These are phyloP conservation scores for Aspergillus egyptiacus DNA, from an alignment of 495 filamentous ascomycete genomes.

Conservation along the genomic window DNA sequence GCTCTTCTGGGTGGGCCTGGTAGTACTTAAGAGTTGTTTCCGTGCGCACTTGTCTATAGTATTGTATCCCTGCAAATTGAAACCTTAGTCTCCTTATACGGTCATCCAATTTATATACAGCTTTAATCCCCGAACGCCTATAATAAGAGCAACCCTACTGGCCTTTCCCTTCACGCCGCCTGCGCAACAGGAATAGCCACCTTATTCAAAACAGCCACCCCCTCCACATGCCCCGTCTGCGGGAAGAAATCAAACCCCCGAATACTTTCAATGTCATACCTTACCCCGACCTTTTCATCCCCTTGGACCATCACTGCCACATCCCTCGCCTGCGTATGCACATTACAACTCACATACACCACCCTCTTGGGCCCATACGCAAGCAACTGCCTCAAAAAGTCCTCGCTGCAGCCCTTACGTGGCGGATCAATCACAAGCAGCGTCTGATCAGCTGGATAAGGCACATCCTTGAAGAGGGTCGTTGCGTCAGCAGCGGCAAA, in stretches of 20 bases:
- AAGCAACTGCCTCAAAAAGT: constrained; percentile 76
- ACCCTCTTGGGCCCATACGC: constrained; percentile 67
- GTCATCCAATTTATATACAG: neutral
- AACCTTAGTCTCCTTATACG: constrained; percentile 6
- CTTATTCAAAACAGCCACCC: constrained; percentile 71
- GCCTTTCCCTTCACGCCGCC: neutral
- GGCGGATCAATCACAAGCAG: constrained; percentile 90
- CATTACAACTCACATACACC: constrained; percentile 94
- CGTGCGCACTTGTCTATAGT: constrained; percentile 24
- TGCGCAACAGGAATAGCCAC: constrained; percentile 4
- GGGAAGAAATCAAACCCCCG: constrained; percentile 97
- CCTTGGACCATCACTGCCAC: constrained; percentile 76
- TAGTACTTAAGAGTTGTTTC: constrained; percentile 35
- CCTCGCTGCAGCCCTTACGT: constrained; percentile 85
- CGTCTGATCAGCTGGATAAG: constrained; percentile 70
- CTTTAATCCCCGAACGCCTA: neutral
- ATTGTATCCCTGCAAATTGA: constrained; percentile 13
- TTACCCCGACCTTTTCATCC: constrained; percentile 41
- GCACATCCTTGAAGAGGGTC: constrained; percentile 66
- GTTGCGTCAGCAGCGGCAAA: constrained; percentile 86
- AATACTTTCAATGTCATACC: constrained; percentile 87
- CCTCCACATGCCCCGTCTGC: constrained; percentile 94
- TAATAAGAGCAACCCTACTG: neutral
- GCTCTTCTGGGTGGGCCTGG: constrained; percentile 91
- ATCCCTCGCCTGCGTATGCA: constrained; percentile 94